Percentiles rank a stretch among this genome's conserved stretches.
These are phyloP conservation scores for Annulohypoxylon nitens DNA, from an alignment of 495 filamentous ascomycete species.

Conservation along the genomic window DNA sequence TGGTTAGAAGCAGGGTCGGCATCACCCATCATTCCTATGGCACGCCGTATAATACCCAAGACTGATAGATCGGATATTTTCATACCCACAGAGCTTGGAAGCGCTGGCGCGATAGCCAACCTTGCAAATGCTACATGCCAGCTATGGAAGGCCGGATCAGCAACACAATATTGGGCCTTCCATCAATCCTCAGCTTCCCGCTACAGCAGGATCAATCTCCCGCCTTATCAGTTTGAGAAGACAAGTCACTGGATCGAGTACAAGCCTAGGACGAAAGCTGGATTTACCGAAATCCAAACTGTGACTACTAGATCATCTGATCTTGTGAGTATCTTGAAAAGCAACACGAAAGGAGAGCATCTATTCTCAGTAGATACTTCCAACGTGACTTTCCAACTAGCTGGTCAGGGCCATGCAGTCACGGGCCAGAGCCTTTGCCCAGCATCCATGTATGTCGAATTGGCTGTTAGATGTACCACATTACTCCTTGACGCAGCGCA, in stretches of 20 bases:
- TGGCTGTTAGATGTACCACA: slow-evolving; percentile 1
- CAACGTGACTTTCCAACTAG: not conserved
- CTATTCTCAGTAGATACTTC: slow-evolving; percentile 4
- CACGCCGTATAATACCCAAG: slow-evolving; percentile 8
- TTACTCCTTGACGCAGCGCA: not conserved
- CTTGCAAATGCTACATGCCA: not conserved
- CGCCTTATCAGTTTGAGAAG: slow-evolving; percentile 14
- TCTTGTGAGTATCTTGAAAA: not conserved
- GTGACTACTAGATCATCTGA: not conserved
- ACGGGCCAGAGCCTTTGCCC: slow-evolving; percentile 12
- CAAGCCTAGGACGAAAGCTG: not conserved
- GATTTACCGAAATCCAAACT: not conserved
- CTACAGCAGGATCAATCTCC: slow-evolving; percentile 3
- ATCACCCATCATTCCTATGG: slow-evolving; percentile 6
- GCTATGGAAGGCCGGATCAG: slow-evolving; percentile 8
- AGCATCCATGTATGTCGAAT: slow-evolving; percentile 18
- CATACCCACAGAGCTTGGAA: not conserved
- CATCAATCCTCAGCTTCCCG: not conserved
- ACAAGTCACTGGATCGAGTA: slow-evolving; percentile 12
- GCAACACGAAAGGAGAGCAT: not conserved
- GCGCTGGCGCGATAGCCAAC: not conserved
- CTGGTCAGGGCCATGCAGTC: slow-evolving; percentile 10
- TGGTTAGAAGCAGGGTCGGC: slow-evolving; percentile 14
- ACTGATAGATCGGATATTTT: slow-evolving; percentile 4
- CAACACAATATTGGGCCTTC: slow-evolving; percentile 8